Conservation (phyloP, 148 eudicot genomes). For the Chenopodium berlandieri region DNA sequence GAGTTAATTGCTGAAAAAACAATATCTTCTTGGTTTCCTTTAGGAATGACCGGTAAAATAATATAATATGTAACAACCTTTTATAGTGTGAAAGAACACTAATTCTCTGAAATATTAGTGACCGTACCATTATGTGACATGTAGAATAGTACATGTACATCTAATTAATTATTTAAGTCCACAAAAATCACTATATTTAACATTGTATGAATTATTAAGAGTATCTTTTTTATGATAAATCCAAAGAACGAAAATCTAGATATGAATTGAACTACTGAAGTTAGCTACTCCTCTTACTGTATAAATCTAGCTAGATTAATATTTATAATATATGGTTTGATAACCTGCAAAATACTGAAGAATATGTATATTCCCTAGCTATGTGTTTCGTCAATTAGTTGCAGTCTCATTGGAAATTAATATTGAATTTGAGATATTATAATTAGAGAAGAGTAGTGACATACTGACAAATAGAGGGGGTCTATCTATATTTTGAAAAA, state of each 20-base stretch:
- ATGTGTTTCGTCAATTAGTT: constrained; percentile 7
- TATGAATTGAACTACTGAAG: not conserved
- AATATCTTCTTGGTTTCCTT: too few relatives aligned
- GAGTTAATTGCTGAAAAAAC: too few relatives aligned
- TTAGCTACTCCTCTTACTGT: too few relatives aligned
- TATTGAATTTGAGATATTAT: not conserved
- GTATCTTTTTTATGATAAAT: not conserved
- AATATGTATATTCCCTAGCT: not conserved
- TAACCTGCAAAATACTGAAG: not conserved
- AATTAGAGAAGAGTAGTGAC: not conserved
- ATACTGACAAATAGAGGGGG: not conserved
- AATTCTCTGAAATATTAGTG: not conserved
- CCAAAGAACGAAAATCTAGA: not conserved
- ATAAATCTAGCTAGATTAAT: too few relatives aligned
- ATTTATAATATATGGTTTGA: not conserved
- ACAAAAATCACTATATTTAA: not conserved
- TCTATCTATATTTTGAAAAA: not conserved
- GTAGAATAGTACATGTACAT: not conserved
- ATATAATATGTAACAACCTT: not conserved
- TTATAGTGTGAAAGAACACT: not conserved
- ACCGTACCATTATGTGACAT: not conserved
- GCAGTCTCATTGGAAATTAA: not conserved
- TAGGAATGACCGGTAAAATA: not conserved
- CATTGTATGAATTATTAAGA: not conserved
- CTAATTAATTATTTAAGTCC: not conserved